phyloP scores from a whole-genome alignment of 2,329 filamentous ascomycete genomes.

The Hypoxylon sp. region DNA sequence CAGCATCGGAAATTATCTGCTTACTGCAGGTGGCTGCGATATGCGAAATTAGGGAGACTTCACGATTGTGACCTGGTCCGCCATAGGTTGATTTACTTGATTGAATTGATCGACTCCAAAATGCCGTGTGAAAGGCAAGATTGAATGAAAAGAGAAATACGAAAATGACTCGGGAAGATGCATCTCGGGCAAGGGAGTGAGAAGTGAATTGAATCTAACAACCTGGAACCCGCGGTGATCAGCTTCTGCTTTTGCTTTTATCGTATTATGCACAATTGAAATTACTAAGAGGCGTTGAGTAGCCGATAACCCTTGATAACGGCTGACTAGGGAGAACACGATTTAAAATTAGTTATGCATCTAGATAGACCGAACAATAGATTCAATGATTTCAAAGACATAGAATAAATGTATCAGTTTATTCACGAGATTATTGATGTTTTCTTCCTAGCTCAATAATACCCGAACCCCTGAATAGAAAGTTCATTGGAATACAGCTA shows the following conservation, averaged over 20 bases:
- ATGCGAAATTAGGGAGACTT: conserved; percentile 23
- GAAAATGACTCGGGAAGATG: conserved; percentile 17
- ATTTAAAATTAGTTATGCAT: not conserved
- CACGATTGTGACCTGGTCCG: conserved; percentile 11
- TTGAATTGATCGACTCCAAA: not conserved
- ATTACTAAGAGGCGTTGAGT: conserved; percentile 30
- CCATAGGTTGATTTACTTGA: conserved; percentile 1
- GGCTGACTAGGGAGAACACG: conserved; percentile 6
- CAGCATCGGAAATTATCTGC: conserved; percentile 12
- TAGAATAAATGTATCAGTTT: not conserved
- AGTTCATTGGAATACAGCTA: conserved; percentile 10
- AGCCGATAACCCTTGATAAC: conserved; percentile 20
- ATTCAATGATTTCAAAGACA: conserved; percentile 1
- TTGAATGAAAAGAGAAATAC: conserved; percentile 2
- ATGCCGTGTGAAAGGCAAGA: not conserved
- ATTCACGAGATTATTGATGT: conserved; percentile 5
- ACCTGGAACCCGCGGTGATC: conserved; percentile 4
- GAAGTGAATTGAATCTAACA: conserved; percentile 11
- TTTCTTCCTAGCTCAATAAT: not conserved
- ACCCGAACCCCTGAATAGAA: not conserved
- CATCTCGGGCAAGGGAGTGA: conserved; percentile 21
- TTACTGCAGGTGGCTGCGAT: conserved; percentile 1
- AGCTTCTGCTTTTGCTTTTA: conserved; percentile 17
- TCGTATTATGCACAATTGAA: conserved; percentile 29
- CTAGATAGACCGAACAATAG: conserved; percentile 1